Conservation (phyloP, 371 early-diverging fungal genomes). For the Mortierella sp. region DNA sequence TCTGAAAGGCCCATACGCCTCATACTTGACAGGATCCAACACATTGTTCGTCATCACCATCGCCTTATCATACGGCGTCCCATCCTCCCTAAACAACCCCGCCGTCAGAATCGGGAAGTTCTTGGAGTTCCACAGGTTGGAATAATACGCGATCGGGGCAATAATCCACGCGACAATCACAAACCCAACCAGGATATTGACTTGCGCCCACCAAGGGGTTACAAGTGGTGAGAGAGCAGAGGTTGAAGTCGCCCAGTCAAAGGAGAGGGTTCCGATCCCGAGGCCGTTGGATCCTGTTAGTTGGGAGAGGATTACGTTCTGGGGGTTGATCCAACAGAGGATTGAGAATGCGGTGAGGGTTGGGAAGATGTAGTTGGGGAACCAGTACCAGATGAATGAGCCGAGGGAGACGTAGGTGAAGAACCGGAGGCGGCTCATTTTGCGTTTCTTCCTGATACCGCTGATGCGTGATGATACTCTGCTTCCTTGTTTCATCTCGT, state of each 20-base stretch:
- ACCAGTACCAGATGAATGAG: conserved; percentile 60
- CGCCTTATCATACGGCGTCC: conserved; percentile 60
- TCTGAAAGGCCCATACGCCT: conserved; percentile 77
- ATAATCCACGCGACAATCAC: conserved; percentile 77
- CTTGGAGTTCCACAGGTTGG: conserved; percentile 71
- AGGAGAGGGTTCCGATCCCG: conserved; percentile 51
- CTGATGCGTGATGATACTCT: not conserved
- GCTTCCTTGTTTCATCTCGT: not conserved
- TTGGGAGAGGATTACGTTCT: conserved; percentile 65
- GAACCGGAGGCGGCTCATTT: conserved; percentile 18
- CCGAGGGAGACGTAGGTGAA: conserved; percentile 27
- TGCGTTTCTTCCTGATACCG: not conserved
- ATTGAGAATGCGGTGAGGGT: conserved; percentile 62
- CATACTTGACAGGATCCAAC: conserved; percentile 66
- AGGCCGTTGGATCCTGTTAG: conserved; percentile 65
- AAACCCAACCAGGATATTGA: conserved; percentile 65
- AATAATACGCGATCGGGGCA: conserved; percentile 73
- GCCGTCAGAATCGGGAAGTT: conserved; percentile 70
- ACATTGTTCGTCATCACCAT: conserved; percentile 67
- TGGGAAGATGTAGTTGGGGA: conserved; percentile 73
- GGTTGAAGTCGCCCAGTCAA: conserved; percentile 62
- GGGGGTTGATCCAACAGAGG: conserved; percentile 62
- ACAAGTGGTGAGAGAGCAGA: conserved; percentile 54
- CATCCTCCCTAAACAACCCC: conserved; percentile 67
- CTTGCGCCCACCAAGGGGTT: conserved; percentile 56